These are phyloP conservation scores for Themeda triandra DNA, from an alignment of 176 grass and related monocot species.

Conservation along the genomic window DNA sequence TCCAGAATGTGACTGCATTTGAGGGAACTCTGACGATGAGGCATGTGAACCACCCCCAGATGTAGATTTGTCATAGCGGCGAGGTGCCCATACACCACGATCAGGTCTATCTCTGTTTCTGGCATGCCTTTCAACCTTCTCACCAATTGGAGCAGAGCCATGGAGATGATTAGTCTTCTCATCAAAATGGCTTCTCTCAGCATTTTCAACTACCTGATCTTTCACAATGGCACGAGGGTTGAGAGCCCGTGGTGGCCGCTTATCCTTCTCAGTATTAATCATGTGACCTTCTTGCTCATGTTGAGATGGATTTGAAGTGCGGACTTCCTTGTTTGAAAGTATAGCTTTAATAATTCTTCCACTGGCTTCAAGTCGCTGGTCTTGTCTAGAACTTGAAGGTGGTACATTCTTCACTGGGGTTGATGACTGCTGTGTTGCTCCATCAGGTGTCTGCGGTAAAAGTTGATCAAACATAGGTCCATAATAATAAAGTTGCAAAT, in stretches of 20 bases:
- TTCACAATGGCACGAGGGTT: conserved; percentile 42
- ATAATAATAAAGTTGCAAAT: conserved; percentile 23
- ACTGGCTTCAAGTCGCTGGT: conserved; percentile 47
- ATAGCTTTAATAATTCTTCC: conserved; percentile 74
- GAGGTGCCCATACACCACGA: conserved; percentile 85
- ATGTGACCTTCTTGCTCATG: conserved; percentile 49
- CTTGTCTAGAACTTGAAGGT: conserved; percentile 54
- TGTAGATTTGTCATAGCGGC: conserved; percentile 61
- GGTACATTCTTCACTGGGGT: conserved; percentile 35
- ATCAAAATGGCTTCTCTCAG: conserved; percentile 67
- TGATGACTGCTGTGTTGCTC: conserved; percentile 36
- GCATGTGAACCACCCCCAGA: conserved; percentile 30
- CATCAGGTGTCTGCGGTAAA: conserved; percentile 49
- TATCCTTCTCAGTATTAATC: conserved; percentile 58
- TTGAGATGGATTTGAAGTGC: conserved; percentile 34
- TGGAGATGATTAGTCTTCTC: conserved; percentile 53
- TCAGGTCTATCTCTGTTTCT: conserved; percentile 92
- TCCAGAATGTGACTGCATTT: conserved; percentile 36
- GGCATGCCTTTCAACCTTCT: conserved; percentile 68
- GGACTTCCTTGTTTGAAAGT: conserved; percentile 72
- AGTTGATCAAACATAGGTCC: background rate
- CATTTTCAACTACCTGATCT: conserved; percentile 56
- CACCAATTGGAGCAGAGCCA: conserved; percentile 39
- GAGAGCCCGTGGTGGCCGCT: conserved; percentile 48
- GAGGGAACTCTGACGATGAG: conserved; percentile 40